Evolutionary conservation across 2,329 filamentous ascomycete species (phyloP), one percentile per base, ranked within the genome.

Genomic region (Xylaria sp.): DNA sequence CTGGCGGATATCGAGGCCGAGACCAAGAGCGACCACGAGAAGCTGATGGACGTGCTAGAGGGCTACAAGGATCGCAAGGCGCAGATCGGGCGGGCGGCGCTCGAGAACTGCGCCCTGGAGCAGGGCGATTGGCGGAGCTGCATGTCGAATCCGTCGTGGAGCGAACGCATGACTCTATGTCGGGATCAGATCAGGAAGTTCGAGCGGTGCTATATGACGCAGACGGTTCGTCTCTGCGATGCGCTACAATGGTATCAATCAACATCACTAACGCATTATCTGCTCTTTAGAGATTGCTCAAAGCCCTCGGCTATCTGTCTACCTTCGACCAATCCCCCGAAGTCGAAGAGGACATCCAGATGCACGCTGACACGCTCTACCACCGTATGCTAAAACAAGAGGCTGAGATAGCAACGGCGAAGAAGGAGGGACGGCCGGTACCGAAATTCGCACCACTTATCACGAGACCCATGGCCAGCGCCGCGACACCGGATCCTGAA

Each of bases 291-390:
- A 92, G 95, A 79, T 94, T 99, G 74, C 83, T 99, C 32, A 94
- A 95, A 80, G 94, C 94, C 1, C 82, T 99, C 19, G 96, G 96
- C 4, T 98, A 98, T 78, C 86, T 97, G 39, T 88, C 89, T 7
- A 88, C 88, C 30, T 83, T 88, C 69, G 87, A 91, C 53, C 87
- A 90, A 24, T 83, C 90, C 8, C 82, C 85, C 0, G 86, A 90
- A 34, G 86, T 92, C 60, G 92, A 97, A 75, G 94, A 98, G 79
- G 88, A 91, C 73, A 93, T 99, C 69, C 96, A 98, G 81, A 93
- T 98, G 90, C 94, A 98, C 79, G 95, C 95, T 67, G 96, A 99
- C 82, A 89, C 88, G 71, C 85, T 99, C 48, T 99, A 94, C 80
- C 92, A 95, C 76, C 89, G 92, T 74, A 93, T 98, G 90, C 81